Evolutionary conservation across 108 stramenopile species (phyloP).

Genomic region (Pseudonitzschia delicatissima): DNA sequence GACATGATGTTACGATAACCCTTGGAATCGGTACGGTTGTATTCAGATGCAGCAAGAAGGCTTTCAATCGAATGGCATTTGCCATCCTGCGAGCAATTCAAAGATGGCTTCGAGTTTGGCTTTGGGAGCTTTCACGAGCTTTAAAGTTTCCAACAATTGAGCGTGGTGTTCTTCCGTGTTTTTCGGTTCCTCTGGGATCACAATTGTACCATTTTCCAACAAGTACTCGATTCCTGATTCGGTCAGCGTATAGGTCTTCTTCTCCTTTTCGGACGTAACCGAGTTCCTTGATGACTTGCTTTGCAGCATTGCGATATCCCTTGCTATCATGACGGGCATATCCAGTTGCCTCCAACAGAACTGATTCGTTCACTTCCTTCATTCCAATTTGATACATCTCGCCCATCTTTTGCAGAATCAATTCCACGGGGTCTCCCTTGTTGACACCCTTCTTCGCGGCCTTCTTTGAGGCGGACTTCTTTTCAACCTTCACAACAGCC

Average conservation of each 20-base stretch:
- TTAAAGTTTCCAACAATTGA: background rate
- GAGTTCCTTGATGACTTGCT: constrained; percentile 4
- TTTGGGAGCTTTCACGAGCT: background rate
- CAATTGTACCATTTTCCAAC: background rate
- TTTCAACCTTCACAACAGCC: too few species aligned
- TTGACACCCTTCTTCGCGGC: too few species aligned
- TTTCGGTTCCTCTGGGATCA: background rate
- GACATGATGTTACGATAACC: constrained; percentile 4
- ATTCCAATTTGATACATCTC: constrained; percentile 6
- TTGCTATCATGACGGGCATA: constrained; percentile 7
- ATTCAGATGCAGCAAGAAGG: background rate
- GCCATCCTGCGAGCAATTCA: background rate
- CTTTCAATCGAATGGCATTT: background rate
- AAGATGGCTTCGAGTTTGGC: background rate
- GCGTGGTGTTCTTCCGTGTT: constrained; percentile 4
- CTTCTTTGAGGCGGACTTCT: too few species aligned
- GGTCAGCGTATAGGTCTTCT: background rate
- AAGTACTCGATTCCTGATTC: background rate
- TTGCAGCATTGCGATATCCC: background rate
- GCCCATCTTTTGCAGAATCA: constrained; percentile 2
- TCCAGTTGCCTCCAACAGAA: constrained; percentile 2
- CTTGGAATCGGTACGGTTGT: background rate
- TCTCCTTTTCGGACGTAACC: background rate
- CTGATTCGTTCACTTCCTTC: background rate
- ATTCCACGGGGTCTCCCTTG: background rate